Evolutionary conservation across 768 basidiomycete genomes (phyloP).

Genomic region (Lentinula sp.): DNA sequence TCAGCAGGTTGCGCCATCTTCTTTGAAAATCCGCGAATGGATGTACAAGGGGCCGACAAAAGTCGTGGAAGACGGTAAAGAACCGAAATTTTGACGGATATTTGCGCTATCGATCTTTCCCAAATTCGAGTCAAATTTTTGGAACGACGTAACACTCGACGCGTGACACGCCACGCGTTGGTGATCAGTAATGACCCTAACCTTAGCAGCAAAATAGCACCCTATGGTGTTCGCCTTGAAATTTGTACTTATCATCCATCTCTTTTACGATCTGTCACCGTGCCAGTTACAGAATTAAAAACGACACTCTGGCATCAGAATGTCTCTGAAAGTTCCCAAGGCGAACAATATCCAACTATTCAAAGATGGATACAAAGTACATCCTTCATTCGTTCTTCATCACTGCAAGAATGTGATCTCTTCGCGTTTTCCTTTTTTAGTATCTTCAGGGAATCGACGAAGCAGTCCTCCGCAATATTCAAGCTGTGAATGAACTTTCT

Average conservation of each 20-base stretch:
- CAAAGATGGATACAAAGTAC: slow-evolving; percentile 95
- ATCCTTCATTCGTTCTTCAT: slow-evolving; percentile 8
- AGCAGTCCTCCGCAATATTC: slow-evolving; percentile 93
- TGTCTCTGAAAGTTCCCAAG: slow-evolving; percentile 95
- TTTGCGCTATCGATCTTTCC: not conserved
- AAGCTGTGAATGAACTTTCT: slow-evolving; percentile 91
- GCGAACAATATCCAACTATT: slow-evolving; percentile 85
- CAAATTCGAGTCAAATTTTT: not conserved
- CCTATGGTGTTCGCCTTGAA: too few relatives aligned
- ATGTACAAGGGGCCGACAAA: not conserved
- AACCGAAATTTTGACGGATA: not conserved
- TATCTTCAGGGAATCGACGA: slow-evolving; percentile 91
- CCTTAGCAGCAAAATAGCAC: not conserved
- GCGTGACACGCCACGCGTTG: not conserved
- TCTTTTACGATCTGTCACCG: not conserved
- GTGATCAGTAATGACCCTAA: not conserved
- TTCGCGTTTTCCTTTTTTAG: slow-evolving; percentile 22
- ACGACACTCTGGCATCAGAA: slow-evolving; percentile 19
- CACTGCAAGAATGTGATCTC: not conserved
- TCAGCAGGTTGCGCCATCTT: not conserved
- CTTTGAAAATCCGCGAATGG: not conserved
- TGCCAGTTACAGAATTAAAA: not conserved
- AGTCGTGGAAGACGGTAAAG: slow-evolving; percentile 3
- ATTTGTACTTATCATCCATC: not conserved
- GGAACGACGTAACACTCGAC: not conserved